Evolutionary conservation across 2,329 filamentous ascomycete species (phyloP), one percentile per base, ranked within the genome.

Genomic region (Kalaharituber pfeilii): DNA sequence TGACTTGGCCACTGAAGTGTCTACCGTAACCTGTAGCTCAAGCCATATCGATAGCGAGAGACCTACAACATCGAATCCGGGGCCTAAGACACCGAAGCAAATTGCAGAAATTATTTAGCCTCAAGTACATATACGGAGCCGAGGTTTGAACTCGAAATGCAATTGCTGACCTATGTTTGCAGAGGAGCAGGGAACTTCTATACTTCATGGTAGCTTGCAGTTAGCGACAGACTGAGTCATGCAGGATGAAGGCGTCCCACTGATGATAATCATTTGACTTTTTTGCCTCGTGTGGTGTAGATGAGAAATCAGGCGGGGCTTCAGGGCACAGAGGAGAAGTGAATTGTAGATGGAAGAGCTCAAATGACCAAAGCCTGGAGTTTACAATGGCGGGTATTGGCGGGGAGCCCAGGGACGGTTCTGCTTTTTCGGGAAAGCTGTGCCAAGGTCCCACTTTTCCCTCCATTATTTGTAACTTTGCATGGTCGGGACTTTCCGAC

Each of bases 21-120:
- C 78, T 65, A 93, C 75, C 59, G 81, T 86, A 67, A 96, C 84
- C 60, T 81, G 77, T 54, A 96, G 74, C 72, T 95, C 88, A 60
- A 98, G 83, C 72, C 89, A 94, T 69, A 95, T 81, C 61, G 87
- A 94, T 62, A 98, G 76, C 7, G 89, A 89, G 58, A 98, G 81
- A 62, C 91, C 86, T 68, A 96, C 94, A 64, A 95, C 89, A 73
- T 98, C 89, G 75, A 96, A 98, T 56, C 89, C 89, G 50, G 89
- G 89, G 62, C 86, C 69, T 69, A 58, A n/a, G 24, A 36, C 36
- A 26, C 50, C 51, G n/a, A n/a, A 27, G 47, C 13, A 39, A 18
- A 52, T 33, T 36, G n/a, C n/a, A n/a, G 51, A 53, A 55, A 54
- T 50, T 51, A 36, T 47, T 25, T 59, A 52, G 44, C 27, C 28